These are phyloP conservation scores for Conoideocrella luteorostrata DNA, from an alignment of 2,329 filamentous ascomycete genomes.

Conservation along the genomic window DNA sequence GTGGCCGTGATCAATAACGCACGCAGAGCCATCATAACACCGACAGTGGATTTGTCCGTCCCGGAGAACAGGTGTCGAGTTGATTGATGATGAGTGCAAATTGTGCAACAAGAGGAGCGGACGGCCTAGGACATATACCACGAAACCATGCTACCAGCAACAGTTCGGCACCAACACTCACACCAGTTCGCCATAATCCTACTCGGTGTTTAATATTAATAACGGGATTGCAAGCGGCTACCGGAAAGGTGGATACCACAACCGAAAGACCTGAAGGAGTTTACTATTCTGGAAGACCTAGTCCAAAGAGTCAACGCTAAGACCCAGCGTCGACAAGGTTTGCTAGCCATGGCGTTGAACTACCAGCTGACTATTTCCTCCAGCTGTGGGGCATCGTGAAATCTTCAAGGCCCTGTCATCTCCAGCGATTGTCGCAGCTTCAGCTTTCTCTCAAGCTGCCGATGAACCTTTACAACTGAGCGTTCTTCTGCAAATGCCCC, in stretches of 20 bases:
- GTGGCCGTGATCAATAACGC: conserved; percentile 25
- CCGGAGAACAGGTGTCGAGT: not conserved
- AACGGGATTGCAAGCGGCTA: not conserved
- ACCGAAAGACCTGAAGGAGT: conserved; percentile 1
- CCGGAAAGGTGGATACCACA: conserved; percentile 1
- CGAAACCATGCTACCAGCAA: not conserved
- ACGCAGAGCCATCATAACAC: conserved; percentile 19
- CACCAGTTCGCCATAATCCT: not conserved
- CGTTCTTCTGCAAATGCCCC: no score
- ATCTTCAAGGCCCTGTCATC: not conserved
- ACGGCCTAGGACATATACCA: not conserved
- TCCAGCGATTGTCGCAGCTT: not conserved
- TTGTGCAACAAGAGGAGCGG: not conserved
- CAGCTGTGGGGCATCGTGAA: not conserved
- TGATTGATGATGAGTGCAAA: not conserved
- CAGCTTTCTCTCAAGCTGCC: not conserved
- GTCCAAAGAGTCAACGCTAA: not conserved
- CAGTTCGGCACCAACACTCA: no score
- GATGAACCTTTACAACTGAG: no score
- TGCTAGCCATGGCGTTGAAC: conserved; percentile 2
- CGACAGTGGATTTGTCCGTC: not conserved
- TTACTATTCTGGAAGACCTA: conserved; percentile 3
- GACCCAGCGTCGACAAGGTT: not conserved
- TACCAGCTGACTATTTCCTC: not conserved
- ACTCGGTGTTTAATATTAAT: not conserved